Base-by-base conservation (phyloP, 306 rosid genomes). In the Trifolium subterraneum region DNA sequence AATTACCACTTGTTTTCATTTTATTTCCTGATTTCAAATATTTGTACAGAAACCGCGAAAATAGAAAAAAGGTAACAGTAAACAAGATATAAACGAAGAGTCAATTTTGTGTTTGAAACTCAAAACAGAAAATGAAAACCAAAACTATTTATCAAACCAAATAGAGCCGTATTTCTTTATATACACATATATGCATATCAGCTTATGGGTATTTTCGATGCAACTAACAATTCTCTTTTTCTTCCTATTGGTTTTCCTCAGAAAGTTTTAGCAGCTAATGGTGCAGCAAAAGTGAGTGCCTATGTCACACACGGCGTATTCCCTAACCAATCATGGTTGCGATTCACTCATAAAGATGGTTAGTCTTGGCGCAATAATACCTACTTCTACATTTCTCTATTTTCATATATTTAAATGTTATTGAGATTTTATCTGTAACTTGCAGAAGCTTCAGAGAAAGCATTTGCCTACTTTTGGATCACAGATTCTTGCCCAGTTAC, bases 401-500 rank as follows among this genome's bases (percentile, higher is more conserved):
- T 39, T 42, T 47, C 9, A 25, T 56, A 18, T 38, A 50, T 52
- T 33, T 68, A 62, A 22, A 60, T 60, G 20, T 60, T 60, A 7
- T 14, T 29, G 11, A 9, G 7, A 29, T 60, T 60, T 60, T 15
- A 60, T 60, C 20, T 31, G 66, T 29, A 15, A 68, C 77, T 56
- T 69, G 84, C 82, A 85, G 86, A 78, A 48, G 76, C 67, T 35
- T 19, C 16, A 39, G 83, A 90, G 79, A 86, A 80, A 54, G 88
- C 90, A 9, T 94, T 92, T 80, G 68, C 97, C 47, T 72, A 88
- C 88, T 94, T 94, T 74, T 94, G 99, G 97, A 94, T 90, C 81
- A 94, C 97, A 29, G 99, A 94, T 86, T 94, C 97, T 73, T 94
- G 97, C 84, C 92, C 97, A 0, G 84, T 82, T 2, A 94, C 97